These are phyloP conservation scores for Neopestalotiopsis rosae DNA, from an alignment of 2,329 filamentous ascomycete species.

Conservation along the genomic window DNA sequence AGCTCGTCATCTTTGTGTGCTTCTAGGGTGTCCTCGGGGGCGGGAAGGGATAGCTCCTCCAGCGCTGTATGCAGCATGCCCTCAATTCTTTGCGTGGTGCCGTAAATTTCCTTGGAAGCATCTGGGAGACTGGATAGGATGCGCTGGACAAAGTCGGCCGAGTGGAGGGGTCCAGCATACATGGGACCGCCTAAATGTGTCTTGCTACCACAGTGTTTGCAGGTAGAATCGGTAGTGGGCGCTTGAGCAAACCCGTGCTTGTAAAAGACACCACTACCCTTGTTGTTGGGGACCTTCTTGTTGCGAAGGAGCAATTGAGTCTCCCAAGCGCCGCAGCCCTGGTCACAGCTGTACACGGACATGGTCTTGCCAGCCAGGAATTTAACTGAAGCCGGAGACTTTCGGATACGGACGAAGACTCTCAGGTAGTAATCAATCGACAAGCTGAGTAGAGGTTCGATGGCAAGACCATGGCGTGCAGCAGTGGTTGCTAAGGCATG, in stretches of 20 bases:
- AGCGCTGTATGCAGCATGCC: slow-evolving; percentile 91
- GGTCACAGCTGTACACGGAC: slow-evolving; percentile 89
- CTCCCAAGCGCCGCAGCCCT: slow-evolving; percentile 89
- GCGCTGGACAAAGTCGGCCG: slow-evolving; percentile 78
- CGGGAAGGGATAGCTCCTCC: slow-evolving; percentile 65
- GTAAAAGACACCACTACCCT: slow-evolving; percentile 71
- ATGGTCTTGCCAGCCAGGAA: slow-evolving; percentile 90
- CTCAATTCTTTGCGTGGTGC: slow-evolving; percentile 80
- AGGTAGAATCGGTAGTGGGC: slow-evolving; percentile 69
- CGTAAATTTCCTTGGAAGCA: slow-evolving; percentile 73
- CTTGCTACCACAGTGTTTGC: slow-evolving; percentile 83
- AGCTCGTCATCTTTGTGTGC: slow-evolving; percentile 52
- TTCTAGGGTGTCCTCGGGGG: slow-evolving; percentile 32
- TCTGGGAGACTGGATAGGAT: slow-evolving; percentile 76
- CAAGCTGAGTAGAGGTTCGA: slow-evolving; percentile 89
- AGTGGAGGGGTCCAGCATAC: slow-evolving; percentile 91
- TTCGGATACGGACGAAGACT: slow-evolving; percentile 82
- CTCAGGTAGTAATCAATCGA: slow-evolving; percentile 96
- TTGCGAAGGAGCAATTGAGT: slow-evolving; percentile 80
- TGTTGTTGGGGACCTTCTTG: slow-evolving; percentile 71
- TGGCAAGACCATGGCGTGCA: slow-evolving; percentile 82
- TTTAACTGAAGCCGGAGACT: slow-evolving; percentile 85
- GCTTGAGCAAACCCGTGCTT: slow-evolving; percentile 79
- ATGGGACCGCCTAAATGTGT: slow-evolving; percentile 92
- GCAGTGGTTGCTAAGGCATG: slow-evolving; percentile 82